Base-by-base conservation (phyloP, 2,329 filamentous ascomycete genomes). In the Fusarium coffeatum region DNA sequence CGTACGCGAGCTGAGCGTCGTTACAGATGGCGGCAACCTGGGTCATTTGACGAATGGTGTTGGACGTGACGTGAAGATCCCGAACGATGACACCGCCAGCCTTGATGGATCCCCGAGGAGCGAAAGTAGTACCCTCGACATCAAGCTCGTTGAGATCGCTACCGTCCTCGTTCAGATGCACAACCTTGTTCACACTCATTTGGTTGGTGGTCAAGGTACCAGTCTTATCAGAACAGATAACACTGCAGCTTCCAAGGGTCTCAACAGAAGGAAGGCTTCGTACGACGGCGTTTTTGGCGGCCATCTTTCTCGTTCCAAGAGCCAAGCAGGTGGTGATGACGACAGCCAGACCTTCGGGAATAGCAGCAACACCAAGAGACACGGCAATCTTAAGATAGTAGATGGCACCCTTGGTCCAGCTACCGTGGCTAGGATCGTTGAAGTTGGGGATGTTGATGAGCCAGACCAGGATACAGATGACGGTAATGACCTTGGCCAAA, bases 361-460 rank as follows among this genome's bases (percentile, higher is more conserved):
- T 99, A 72, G 97, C 96, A 48, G 96, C 96, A 43, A 99, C 96
- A 81, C 96, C 97, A 40, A 99, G 92, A 51, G 96, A 99, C 43
- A 99, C 97, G 43, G 96, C 96, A 78, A 99, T 99, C 87, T 99
- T 99, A 76, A 99, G 89, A 82, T 99, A 99, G 87, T 99, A 99
- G 77, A 99, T 98, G 64, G 96, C 96, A 64, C 96, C 96, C 85
- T 98, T 99, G 69, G 93, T 88, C 91, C 94, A 98, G 80, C 89
- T 92, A 75, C 96, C 96, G 75, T 98, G 95, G 71, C 92, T 92
- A 28, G 94, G 93, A 77, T 99, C 96, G 77, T 89, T 96, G 86
- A 99, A 99, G 84, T 99, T 93, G 76, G 93, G 91, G 73, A 98
- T 93, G 83, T 99, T 99, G 86, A 99, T 99, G 65, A 98, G 85